A percentile compares a stretch with the other conserved stretches of the same genome.
phyloP scores from a whole-genome alignment of 1,139 yeast species.

The Kurtzmaniella natalensis region DNA sequence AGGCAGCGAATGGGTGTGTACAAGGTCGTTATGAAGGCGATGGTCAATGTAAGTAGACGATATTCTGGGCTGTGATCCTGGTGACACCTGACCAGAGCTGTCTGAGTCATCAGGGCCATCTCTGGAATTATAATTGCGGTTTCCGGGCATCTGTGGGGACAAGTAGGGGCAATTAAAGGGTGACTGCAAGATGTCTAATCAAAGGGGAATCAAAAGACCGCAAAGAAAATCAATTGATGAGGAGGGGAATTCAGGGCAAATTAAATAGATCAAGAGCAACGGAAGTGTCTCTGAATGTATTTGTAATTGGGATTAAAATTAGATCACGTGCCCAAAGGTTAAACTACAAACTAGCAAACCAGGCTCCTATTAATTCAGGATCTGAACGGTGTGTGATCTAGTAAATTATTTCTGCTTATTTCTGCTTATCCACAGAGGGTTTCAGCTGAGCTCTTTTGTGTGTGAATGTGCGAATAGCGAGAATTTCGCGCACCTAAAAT shows the following conservation, averaged over 20 bases:
- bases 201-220: background rate
- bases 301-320: no score
- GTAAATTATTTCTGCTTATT: no score
- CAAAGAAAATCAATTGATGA: background rate
- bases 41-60: constrained; percentile 30
- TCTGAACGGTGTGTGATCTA: no score
- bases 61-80: background rate
- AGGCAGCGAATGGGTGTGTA: constrained; percentile 30
- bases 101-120: background rate
- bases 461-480: no score
- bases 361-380: no score
- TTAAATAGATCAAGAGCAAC: background rate
- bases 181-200: background rate
- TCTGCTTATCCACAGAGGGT: no score
- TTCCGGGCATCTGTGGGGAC: constrained; percentile 1
- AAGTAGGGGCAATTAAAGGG: background rate
- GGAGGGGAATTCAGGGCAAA: background rate
- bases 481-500: no score
- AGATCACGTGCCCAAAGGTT: no score
- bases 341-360: no score
- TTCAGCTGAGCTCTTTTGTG: no score
- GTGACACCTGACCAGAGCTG: background rate
- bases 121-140: background rate
- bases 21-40: constrained; percentile 21
- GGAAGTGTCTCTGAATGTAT: no score